Evolutionary conservation across 306 rosid species (phyloP).

Genomic region (Dryas octopetala): DNA sequence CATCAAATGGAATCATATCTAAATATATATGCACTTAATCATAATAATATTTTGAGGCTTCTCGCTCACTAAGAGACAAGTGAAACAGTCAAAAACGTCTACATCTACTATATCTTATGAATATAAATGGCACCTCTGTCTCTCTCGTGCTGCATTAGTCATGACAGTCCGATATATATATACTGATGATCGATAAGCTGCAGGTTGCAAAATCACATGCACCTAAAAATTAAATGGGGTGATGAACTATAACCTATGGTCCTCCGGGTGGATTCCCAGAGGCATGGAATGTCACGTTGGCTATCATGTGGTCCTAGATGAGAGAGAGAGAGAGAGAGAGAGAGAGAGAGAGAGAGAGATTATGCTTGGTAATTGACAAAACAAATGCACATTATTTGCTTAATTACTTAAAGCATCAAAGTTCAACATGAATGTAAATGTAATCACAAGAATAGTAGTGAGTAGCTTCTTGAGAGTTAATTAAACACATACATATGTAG

Average conservation of each 20-base stretch:
- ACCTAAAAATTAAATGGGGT: neutral
- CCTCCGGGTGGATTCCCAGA: constrained; percentile 22
- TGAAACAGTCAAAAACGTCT: neutral
- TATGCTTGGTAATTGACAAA: neutral
- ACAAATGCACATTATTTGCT: neutral
- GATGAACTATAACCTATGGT: neutral
- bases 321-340: neutral
- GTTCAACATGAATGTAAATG: neutral
- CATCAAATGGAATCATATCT: too few species aligned
- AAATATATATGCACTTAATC: too few species aligned
- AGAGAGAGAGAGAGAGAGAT: neutral
- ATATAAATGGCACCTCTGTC: neutral
- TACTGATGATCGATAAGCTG: neutral
- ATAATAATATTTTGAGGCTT: too few species aligned
- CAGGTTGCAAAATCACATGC: neutral
- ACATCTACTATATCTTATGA: neutral
- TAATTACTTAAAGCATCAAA: neutral
- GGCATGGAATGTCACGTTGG: constrained; percentile 16
- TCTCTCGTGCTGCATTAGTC: neutral
- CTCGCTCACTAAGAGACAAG: neutral
- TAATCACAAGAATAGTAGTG: constrained; percentile 40
- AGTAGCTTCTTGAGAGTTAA: constrained; percentile 22
- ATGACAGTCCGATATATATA: constrained; percentile 2
- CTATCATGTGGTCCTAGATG: constrained; percentile 11
- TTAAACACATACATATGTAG: constrained; percentile 26